A percentile compares a stretch with the other conserved stretches of the same genome.
Conservation (phyloP, 176 grass and related monocot species). For the Carex myosuroides region DNA sequence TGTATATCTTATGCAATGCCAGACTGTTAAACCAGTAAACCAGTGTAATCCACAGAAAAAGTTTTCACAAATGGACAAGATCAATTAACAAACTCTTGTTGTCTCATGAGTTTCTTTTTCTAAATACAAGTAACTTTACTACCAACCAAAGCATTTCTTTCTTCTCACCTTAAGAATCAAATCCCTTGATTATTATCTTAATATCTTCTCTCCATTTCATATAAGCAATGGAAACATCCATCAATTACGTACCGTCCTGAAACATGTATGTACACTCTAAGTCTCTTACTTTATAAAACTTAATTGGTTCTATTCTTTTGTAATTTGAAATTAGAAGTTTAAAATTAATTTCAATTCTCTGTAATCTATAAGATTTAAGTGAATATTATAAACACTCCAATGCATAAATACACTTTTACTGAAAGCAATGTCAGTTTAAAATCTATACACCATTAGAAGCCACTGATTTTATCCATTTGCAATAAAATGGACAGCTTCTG, state of each 20-base stretch:
- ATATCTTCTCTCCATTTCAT: slow-evolving; percentile 9
- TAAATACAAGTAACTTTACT: slow-evolving; percentile 8
- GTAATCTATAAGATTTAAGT: neutral
- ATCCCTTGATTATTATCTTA: neutral
- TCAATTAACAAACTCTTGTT: neutral
- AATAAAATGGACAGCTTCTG: neutral
- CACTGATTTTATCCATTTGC: neutral
- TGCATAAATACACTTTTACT: neutral
- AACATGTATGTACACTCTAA: neutral
- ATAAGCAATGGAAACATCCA: neutral
- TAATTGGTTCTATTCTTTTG: neutral
- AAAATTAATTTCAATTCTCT: neutral
- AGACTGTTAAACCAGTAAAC: neutral
- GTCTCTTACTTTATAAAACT: neutral
- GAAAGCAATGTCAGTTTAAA: neutral
- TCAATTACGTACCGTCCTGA: neutral
- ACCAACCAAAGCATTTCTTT: slow-evolving; percentile 15
- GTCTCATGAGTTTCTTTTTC: neutral
- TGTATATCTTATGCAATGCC: neutral
- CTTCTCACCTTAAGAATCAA: neutral
- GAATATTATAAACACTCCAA: neutral
- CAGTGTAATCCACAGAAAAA: neutral
- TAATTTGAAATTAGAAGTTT: neutral
- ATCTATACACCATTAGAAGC: neutral
- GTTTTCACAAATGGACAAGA: neutral